Evolutionary conservation across 805 yeast species (phyloP).

Genomic region (Yueomyces sinensis): DNA sequence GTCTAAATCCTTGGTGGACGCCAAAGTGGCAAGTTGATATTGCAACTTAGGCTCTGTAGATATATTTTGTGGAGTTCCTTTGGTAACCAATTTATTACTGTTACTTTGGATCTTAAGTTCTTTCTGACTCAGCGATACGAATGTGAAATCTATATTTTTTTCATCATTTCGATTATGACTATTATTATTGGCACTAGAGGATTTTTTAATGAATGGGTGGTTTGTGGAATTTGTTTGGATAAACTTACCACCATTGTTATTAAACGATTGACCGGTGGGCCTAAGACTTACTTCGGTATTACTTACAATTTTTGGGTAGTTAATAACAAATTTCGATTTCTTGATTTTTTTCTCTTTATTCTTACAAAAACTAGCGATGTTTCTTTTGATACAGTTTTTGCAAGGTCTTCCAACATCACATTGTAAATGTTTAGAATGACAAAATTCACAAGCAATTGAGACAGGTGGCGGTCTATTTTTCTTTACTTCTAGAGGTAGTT

Average conservation of each 20-base stretch:
- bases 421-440: conserved; percentile 62
- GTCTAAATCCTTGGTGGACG: too few species aligned
- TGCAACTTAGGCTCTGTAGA: too few species aligned
- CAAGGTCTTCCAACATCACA: conserved; percentile 61
- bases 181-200: background rate
- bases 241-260: too few species aligned
- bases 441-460: conserved; percentile 55
- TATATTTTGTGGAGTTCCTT: too few species aligned
- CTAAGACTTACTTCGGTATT: background rate
- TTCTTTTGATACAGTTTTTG: conserved; percentile 52
- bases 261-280: too few species aligned
- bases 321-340: conserved; percentile 2
- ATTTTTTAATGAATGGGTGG: background rate
- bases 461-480: conserved; percentile 47
- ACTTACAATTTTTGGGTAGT: conserved; percentile 1
- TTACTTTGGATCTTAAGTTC: too few species aligned
- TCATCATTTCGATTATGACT: background rate
- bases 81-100: too few species aligned
- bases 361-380: conserved; percentile 38
- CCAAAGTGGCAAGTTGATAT: too few species aligned
- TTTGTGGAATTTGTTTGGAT: background rate
- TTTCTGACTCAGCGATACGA: too few species aligned
- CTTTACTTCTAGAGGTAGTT: conserved; percentile 33
- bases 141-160: background rate
- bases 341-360: conserved; percentile 40